Evolutionary conservation across 805 yeast species (phyloP).

Genomic region (Sugiyamaella lignohabitans): DNA sequence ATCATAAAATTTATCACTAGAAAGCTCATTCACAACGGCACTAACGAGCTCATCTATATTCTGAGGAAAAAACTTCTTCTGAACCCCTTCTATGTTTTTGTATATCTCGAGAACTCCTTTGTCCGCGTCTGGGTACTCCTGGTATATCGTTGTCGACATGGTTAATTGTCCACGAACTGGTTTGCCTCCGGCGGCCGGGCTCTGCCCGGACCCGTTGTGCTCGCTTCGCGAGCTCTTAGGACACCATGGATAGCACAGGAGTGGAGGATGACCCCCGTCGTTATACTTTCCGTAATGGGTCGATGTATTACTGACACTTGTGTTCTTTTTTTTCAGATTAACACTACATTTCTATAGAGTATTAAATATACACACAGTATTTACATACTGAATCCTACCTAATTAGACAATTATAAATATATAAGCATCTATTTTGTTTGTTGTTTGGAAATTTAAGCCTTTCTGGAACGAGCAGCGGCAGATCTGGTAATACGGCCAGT

Average conservation of each 20-base stretch:
- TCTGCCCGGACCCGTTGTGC: too few relatives aligned
- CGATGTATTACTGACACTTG: too few relatives aligned
- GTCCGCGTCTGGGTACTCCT: conserved; percentile 6
- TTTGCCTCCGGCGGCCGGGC: too few relatives aligned
- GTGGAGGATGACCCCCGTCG: background rate
- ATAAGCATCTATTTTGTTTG: too few relatives aligned
- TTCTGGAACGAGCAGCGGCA: conserved; percentile 17
- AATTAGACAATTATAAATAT: too few relatives aligned
- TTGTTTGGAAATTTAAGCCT: too few relatives aligned
- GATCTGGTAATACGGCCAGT: conserved; percentile 14
- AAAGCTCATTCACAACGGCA: background rate
- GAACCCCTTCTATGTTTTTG: conserved; percentile 3
- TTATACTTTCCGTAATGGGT: background rate
- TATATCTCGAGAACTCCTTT: conserved; percentile 1
- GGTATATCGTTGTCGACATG: too few relatives aligned
- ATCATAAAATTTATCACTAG: background rate
- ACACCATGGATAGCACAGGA: too few relatives aligned
- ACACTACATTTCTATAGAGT: background rate
- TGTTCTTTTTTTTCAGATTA: too few relatives aligned
- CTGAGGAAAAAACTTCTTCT: conserved; percentile 3
- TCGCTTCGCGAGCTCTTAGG: too few relatives aligned
- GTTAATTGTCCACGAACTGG: too few relatives aligned
- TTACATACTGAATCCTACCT: too few relatives aligned
- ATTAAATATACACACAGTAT: background rate
- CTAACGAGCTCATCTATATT: background rate